A percentile compares a stretch with the other conserved stretches of the same genome.
phyloP scores from a whole-genome alignment of 805 yeast genomes.

The Candida pini region DNA sequence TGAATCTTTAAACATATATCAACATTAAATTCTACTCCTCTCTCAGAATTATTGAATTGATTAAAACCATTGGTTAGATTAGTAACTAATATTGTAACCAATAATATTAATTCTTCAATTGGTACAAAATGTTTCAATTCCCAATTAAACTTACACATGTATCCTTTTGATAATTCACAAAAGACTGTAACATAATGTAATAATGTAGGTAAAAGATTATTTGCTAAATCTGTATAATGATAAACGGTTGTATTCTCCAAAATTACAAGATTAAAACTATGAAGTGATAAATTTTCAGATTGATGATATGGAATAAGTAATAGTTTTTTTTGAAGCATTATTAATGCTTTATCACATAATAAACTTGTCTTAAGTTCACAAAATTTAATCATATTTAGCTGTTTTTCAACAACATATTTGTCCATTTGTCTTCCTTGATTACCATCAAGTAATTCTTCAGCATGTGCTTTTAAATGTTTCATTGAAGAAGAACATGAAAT shows the following conservation, averaged over 20 bases:
- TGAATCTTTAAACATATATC: slow-evolving; percentile 29
- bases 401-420: slow-evolving; percentile 25
- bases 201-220: slow-evolving; percentile 50
- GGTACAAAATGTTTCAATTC: slow-evolving; percentile 57
- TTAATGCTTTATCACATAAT: slow-evolving; percentile 50
- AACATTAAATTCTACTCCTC: slow-evolving; percentile 9
- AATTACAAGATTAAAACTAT: slow-evolving; percentile 14
- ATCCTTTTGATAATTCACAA: slow-evolving; percentile 39
- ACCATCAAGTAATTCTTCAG: slow-evolving; percentile 26
- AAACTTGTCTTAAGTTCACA: slow-evolving; percentile 43
- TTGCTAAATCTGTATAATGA: slow-evolving; percentile 45
- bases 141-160: slow-evolving; percentile 44
- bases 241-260: slow-evolving; percentile 21
- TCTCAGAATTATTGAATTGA: slow-evolving; percentile 5
- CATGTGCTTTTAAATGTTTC: slow-evolving; percentile 21
- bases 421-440: slow-evolving; percentile 21
- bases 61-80: slow-evolving; percentile 37
- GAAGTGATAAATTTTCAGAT: slow-evolving; percentile 3
- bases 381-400: slow-evolving; percentile 41
- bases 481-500: slow-evolving; percentile 41
- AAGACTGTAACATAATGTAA: slow-evolving; percentile 53
- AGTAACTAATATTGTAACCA: slow-evolving; percentile 46
- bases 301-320: slow-evolving; percentile 18
- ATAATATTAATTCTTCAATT: slow-evolving; percentile 48
- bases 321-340: slow-evolving; percentile 34